Evolutionary conservation across 441 rosid genomes (phyloP), one percentile per base, ranked within the genome.

Genomic region (Pelargonium australe): DNA sequence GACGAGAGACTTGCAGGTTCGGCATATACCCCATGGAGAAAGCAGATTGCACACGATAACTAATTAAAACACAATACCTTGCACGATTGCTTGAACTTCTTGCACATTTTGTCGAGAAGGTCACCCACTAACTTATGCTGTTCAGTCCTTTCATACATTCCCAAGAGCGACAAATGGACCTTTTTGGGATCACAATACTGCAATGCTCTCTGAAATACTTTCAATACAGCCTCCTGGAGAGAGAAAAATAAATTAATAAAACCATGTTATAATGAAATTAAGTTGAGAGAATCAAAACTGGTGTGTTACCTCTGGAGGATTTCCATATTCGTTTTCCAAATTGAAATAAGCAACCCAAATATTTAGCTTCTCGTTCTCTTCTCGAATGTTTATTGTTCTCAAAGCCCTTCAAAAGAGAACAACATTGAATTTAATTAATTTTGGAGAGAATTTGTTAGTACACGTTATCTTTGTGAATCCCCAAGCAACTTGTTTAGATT

Each of bases 341-440:
- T 92, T 95, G 82, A 92, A 90, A 81, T 89, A 95, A 55, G 98
- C 99, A 65, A 90, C 88, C 98, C 98, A 95, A 66, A 95, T 76
- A 76, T 95, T 95, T 60, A 95, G 87, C 86, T 92, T 92, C 84
- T 95, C 99, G 28, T 75, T 84, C 84, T 95, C 99, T 83, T 92
- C 99, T 64, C 95, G 90, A 51, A 87, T 69, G 78, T 88, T 90
- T 67, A 92, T 95, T 7, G 93, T 92, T 77, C 80, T 85, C 87
- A 95, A 76, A 60, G 99, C 98, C 89, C 99, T 95, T 78, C 79
- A 84, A 66, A 66, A 75, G 37, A 68, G 64, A 65, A 37, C 11
- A 65, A 37, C 11, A 13, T 25, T 14, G 34, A 45, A 60, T 31
- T 61, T 19, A 25, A 14, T 31, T 47, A 49, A 20, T 8, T 9